Base-by-base conservation (phyloP, 192 early-diverging fungal genomes). In the Pilaira anomala region DNA sequence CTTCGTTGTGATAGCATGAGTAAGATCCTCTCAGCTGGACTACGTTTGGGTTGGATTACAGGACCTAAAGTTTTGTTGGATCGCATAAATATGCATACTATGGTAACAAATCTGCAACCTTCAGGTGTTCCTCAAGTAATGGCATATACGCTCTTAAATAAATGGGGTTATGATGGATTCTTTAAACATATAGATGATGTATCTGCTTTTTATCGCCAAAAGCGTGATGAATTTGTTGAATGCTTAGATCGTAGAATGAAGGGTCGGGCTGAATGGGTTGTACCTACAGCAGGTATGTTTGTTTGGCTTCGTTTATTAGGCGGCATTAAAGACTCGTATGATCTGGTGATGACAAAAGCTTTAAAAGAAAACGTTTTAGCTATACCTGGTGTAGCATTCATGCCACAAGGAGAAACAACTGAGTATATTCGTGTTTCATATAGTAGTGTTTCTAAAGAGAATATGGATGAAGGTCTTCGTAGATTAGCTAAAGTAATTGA, bases 1-100 rank as follows among this genome's bases (percentile, higher is more conserved):
- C 79, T 98, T 22, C 85, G 96, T 1, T 88, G 96, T 52, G 96
- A 98, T 68, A 91, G 88, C 25, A 87, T 98, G 67, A 92, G 89
- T 72, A 98, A 98, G 71, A 85, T 98, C 50, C 62, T 98, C 33
- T 91, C 90, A 5, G 88, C 92, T 1, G 96, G 96, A 25, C 58
- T 93, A 60, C 88, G 96, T 41, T 70, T 94, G 21, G 94, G 94
- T 2, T 91, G 89, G 89, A 76, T 83, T 11, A 87, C 88, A 12
- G 84, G 84, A 13, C 86, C 84, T 0, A 69, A 65, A 19, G 83
- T 81, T 46, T 80, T 98, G 11, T 73, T 94, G 2, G 85, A 91
- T 24, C 81, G 88, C 45, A 92, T 98, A 50, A 83, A 87, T 58
- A 77, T 94, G 49, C 88, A 95, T 72, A 88, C 80, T 13, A 67